Evolutionary conservation across 192 early-diverging fungal species (phyloP), one percentile per base, ranked within the genome.

Genomic region (Phlyctochytrium planicorne): DNA sequence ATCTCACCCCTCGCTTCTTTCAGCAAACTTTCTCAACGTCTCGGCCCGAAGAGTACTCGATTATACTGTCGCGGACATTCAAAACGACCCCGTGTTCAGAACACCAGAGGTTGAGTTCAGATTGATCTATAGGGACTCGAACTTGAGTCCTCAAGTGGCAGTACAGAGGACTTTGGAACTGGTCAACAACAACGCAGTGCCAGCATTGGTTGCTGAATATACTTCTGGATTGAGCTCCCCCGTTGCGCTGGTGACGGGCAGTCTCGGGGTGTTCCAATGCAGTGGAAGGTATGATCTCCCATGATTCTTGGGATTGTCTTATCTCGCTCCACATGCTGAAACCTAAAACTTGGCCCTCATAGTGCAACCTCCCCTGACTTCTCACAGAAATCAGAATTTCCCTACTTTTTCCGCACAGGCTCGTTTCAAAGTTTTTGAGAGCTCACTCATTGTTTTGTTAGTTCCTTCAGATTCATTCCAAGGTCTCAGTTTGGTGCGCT

Each of bases 361-460:
- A n/a, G n/a, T n/a, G n/a, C n/a, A n/a, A n/a, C n/a, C 27, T 10
- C 10, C 20, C 55, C 55, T 4, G 55, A 10, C 12, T 25, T 57
- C 4, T 25, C 20, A 25, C 14, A 57, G 10, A 57, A 57, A 27
- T 57, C 55, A 25, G 14, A 57, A 29, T 57, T 24, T 27, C 10
- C 6, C 20, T 57, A 20, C 55, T 57, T 29, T 25, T 57, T 57
- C 55, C 16, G 55, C 6, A 57, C 55, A 25, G 55, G 55, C n/a
- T n/a, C n/a, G n/a, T n/a, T n/a, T 57, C 6, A 57, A 27, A 6
- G 55, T 29, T 10, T 14, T 6, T 57, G 55, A 14, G 27, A 12
- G 27, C 27, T 57, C 27, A 24, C 10, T 27, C 14, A 57, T 57
- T 6, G 55, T 14, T 14, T 57, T 20, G 6, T 27, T 57, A 27